Evolutionary conservation across 805 yeast genomes (phyloP).

Genomic region (Metschnikowia peoriensis): DNA sequence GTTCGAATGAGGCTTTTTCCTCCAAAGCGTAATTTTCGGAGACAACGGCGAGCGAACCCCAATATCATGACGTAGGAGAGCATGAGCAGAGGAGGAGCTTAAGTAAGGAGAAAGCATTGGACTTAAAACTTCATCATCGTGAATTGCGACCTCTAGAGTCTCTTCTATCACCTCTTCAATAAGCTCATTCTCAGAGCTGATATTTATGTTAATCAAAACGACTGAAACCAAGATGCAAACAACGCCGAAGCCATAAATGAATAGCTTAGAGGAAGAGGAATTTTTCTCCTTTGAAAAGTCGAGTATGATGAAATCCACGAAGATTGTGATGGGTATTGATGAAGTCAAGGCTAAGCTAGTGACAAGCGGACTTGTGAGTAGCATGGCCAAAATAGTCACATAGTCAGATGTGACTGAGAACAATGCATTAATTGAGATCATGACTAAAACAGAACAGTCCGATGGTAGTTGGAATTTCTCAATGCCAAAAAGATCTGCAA

Average conservation of each 20-base stretch:
- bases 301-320: conserved; percentile 43
- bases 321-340: conserved; percentile 51
- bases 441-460: conserved; percentile 27
- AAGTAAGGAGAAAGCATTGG: conserved; percentile 48
- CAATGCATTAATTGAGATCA: conserved; percentile 42
- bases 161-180: conserved; percentile 48
- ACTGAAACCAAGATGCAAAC: conserved; percentile 46
- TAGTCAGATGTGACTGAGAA: conserved; percentile 51
- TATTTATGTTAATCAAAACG: conserved; percentile 43
- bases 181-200: conserved; percentile 43
- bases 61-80: conserved; percentile 8
- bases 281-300: conserved; percentile 21
- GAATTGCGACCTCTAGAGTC: conserved; percentile 48
- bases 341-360: conserved; percentile 51
- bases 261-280: conserved; percentile 20
- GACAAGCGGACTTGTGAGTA: conserved; percentile 53
- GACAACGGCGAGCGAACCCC: conserved; percentile 18
- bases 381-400: conserved; percentile 48
- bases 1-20: conserved; percentile 7
- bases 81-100: conserved; percentile 14
- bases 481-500: conserved; percentile 36
- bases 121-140: conserved; percentile 43
- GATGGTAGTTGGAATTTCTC: conserved; percentile 45
- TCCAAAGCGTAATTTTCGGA: conserved; percentile 18
- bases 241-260: conserved; percentile 47